These are phyloP conservation scores for Albophoma yamanashiensis DNA, from an alignment of 2,329 filamentous ascomycete species.

Conservation along the genomic window DNA sequence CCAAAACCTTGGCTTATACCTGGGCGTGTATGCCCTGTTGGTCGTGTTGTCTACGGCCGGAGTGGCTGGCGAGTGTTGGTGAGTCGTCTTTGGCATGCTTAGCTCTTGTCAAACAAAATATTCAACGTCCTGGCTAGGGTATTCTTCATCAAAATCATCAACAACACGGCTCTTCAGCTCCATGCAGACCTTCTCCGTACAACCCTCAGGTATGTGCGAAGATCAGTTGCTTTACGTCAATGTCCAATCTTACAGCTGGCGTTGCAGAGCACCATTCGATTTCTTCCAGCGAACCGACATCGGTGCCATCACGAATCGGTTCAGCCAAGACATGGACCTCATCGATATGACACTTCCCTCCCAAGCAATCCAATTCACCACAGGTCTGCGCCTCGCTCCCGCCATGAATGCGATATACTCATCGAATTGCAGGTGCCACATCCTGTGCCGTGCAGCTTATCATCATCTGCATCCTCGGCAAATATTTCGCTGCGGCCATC, in stretches of 20 bases:
- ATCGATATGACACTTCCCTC: constrained; percentile 21
- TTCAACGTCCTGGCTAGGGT: neutral
- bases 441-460: constrained; percentile 1
- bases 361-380: neutral
- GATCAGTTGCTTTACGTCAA: neutral
- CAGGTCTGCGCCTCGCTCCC: neutral
- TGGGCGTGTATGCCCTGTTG: neutral
- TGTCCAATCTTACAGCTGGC: neutral
- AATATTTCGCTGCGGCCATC: constrained; percentile 31
- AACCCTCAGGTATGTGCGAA: constrained; percentile 10
- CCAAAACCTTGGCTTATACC: neutral
- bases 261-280: neutral
- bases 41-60: neutral
- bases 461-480: constrained; percentile 16
- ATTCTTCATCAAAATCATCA: constrained; percentile 1
- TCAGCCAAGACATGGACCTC: constrained; percentile 26
- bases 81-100: neutral
- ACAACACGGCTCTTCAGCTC: constrained; percentile 11
- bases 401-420: neutral
- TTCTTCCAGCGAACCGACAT: constrained; percentile 12
- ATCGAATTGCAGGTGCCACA: constrained; percentile 6
- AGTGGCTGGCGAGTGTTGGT: neutral
- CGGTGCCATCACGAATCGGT: constrained; percentile 25
- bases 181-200: constrained; percentile 19
- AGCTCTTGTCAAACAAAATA: neutral